Conservation (phyloP, 2,329 filamentous ascomycete species). For the Neofusicoccum umdonicola region DNA sequence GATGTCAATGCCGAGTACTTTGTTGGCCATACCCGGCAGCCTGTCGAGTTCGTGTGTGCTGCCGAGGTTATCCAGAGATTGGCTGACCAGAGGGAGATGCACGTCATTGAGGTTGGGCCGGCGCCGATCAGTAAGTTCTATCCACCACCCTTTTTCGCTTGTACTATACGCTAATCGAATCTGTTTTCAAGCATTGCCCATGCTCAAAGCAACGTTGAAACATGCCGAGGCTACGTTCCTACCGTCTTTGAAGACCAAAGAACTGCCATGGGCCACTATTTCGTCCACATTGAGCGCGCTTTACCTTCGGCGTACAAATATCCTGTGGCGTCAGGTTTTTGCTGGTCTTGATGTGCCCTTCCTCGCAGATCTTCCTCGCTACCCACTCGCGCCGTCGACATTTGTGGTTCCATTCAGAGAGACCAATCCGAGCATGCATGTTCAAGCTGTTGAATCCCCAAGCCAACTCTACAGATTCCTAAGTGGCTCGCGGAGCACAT, state of each 20-base stretch:
- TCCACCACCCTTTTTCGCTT: too few species aligned
- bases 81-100: background rate
- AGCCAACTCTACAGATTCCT: too few species aligned
- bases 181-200: conserved; percentile 4
- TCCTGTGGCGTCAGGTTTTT: background rate
- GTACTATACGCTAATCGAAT: too few species aligned
- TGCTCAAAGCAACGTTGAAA: conserved; percentile 13
- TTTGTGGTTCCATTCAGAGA: conserved; percentile 11
- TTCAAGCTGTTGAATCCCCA: too few species aligned
- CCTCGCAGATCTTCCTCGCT: background rate
- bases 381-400: background rate
- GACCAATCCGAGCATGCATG: too few species aligned
- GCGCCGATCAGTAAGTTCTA: background rate
- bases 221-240: background rate
- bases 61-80: background rate
- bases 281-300: background rate
- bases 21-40: background rate
- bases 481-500: background rate
- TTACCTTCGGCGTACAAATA: background rate
- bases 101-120: background rate
- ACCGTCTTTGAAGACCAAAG: background rate
- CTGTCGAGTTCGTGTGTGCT: background rate
- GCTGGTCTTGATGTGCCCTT: background rate
- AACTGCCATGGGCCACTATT: background rate
- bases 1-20: background rate